These are phyloP conservation scores for Beauveria scarabaeidicola DNA, from an alignment of 2,329 filamentous ascomycete species.

Conservation along the genomic window DNA sequence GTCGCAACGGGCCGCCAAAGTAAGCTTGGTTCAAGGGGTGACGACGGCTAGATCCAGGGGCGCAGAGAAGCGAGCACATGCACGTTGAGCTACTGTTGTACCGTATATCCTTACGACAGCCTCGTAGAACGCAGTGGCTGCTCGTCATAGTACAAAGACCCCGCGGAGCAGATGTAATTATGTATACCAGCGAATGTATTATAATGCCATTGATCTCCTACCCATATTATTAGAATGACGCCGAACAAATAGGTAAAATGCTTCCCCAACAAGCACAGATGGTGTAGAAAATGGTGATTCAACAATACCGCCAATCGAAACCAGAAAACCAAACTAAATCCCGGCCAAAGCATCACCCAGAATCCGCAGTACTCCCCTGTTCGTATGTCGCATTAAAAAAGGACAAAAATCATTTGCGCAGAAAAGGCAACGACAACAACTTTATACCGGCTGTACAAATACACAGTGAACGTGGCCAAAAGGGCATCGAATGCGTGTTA, in stretches of 20 bases:
- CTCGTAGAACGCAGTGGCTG: not conserved
- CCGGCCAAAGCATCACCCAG: not conserved
- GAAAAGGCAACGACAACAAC: not conserved
- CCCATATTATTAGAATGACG: conserved; percentile 1
- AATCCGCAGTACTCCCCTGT: conserved; percentile 5
- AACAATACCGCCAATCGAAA: not conserved
- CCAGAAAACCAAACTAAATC: not conserved
- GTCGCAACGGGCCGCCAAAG: too few species aligned
- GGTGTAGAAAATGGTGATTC: not conserved
- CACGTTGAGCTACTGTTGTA: too few species aligned
- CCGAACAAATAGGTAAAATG: not conserved
- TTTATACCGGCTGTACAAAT: conserved; percentile 11
- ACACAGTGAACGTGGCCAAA: not conserved
- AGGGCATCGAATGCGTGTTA: not conserved
- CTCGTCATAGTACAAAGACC: not conserved
- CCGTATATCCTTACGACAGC: not conserved
- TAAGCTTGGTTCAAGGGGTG: too few species aligned
- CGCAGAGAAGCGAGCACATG: too few species aligned
- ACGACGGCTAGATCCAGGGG: too few species aligned
- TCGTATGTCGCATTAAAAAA: conserved; percentile 5
- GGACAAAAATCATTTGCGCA: not conserved
- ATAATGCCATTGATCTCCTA: not conserved
- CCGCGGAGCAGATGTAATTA: not conserved
- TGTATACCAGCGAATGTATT: not conserved
- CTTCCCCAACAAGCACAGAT: not conserved